A percentile compares a stretch with the other conserved stretches of the same genome.
These are phyloP conservation scores for Blastomyces gilchristii DNA, from an alignment of 2,329 filamentous ascomycete genomes.

Conservation along the genomic window DNA sequence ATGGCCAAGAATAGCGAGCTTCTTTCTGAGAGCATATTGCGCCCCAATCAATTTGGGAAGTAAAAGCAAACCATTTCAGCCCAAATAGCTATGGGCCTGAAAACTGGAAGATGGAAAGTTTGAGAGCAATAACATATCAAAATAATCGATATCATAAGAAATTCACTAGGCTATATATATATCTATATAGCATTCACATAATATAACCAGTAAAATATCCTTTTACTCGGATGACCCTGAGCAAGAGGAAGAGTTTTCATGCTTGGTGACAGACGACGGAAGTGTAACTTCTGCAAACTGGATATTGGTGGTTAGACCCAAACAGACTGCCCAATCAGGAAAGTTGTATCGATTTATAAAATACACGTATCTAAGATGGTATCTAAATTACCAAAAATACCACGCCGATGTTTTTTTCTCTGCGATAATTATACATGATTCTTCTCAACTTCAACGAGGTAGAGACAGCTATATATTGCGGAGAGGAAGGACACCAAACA, in stretches of 20 bases:
- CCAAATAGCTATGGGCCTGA: not conserved
- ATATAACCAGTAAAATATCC: not conserved
- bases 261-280: not conserved
- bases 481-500: not conserved
- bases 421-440: not conserved
- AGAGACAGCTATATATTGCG: not conserved
- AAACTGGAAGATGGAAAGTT: not conserved
- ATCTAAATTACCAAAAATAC: constrained; percentile 1
- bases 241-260: not conserved
- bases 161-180: not conserved
- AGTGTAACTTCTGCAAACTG: too few species aligned
- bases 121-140: too few species aligned
- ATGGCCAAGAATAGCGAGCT: not conserved
- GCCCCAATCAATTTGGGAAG: not conserved
- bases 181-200: not conserved
- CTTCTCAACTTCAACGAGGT: not conserved
- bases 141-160: not conserved
- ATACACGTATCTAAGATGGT: not conserved
- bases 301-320: too few species aligned
- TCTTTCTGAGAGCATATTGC: not conserved
- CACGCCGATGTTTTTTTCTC: not conserved
- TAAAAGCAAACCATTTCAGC: not conserved
- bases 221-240: not conserved
- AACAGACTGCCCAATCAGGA: too few species aligned
- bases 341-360: too few species aligned